phyloP scores from a whole-genome alignment of 208 protist species.

The Blechomonas ayalai region DNA sequence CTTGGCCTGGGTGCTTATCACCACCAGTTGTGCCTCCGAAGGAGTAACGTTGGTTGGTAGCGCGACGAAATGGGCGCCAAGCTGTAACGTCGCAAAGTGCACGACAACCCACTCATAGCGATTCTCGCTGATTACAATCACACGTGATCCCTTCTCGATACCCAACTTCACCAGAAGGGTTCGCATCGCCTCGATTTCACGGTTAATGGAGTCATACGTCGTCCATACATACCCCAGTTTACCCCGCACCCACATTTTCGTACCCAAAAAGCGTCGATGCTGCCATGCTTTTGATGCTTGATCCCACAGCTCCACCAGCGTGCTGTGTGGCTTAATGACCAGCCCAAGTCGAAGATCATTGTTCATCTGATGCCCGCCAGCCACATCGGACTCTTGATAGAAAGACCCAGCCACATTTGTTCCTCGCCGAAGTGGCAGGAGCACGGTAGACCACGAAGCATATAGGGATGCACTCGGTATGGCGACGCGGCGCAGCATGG shows the following conservation, averaged over 20 bases:
- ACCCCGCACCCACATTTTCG: slow-evolving; percentile 87
- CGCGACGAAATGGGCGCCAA: slow-evolving; percentile 83
- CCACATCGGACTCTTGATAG: slow-evolving; percentile 68
- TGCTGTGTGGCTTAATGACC: slow-evolving; percentile 85
- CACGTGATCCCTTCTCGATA: slow-evolving; percentile 69
- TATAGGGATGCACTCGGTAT: too few species aligned
- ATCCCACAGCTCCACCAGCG: slow-evolving; percentile 80
- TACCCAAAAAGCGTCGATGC: slow-evolving; percentile 70
- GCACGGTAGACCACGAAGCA: too few species aligned
- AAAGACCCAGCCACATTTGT: slow-evolving; percentile 74
- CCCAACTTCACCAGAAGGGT: slow-evolving; percentile 77
- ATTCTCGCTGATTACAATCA: slow-evolving; percentile 88
- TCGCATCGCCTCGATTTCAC: slow-evolving; percentile 72
- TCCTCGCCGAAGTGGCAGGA: slow-evolving; percentile 27
- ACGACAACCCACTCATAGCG: slow-evolving; percentile 90
- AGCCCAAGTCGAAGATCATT: slow-evolving; percentile 72
- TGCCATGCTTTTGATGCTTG: slow-evolving; percentile 81
- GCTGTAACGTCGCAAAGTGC: slow-evolving; percentile 82
- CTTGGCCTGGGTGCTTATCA: slow-evolving; percentile 78
- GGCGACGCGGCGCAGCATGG: too few species aligned
- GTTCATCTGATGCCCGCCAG: slow-evolving; percentile 47
- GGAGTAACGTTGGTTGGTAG: slow-evolving; percentile 88
- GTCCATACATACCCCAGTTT: slow-evolving; percentile 85
- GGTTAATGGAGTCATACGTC: slow-evolving; percentile 84
- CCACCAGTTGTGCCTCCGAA: slow-evolving; percentile 72